Base-by-base conservation (phyloP, 306 rosid genomes). In the Begonia peltatifolia region DNA sequence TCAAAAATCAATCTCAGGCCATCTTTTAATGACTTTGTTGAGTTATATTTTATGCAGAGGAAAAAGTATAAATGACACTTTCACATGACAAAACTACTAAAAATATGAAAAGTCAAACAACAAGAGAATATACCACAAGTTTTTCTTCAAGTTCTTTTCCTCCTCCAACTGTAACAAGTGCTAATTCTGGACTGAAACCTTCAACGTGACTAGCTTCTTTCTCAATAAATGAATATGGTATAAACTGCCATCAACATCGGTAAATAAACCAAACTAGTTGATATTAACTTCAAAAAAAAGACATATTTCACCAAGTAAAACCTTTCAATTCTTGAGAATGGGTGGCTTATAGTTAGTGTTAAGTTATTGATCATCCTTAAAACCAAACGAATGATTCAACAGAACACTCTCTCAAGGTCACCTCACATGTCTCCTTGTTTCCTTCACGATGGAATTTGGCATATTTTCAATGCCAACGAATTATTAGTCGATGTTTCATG, bases 111-210 rank as follows among this genome's bases (percentile, higher is more conserved):
- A 9, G 15, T 4, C 18, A 3, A 3, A 53, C 57, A 62, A 51
- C 11, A 50, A 54, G 48, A 44, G 63, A 52, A 59, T 74, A 25
- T 70, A 90, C 97, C 87, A 80, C 99, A 61, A 90, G 95, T 50
- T 86, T 90, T 71, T 90, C 99, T 76, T 90, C 99, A 63, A 90
- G 94, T 66, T 90, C 95, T 73, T 90, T 83, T 70, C 97, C 97
- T 60, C 97, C 95, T 42, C 97, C 97, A 44, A 90, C 69, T 14
- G 97, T 90, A 63, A 90, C 97, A 12, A 83, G 50, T 1, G 99
- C 99, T 59, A 86, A 66, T 70, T 86, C 99, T 0, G 95, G 95
- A 79, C 95, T 90, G 60, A 90, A 90, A 44, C 97, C 97, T 67
- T 90, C 92, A 57, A 90, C 92, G 38, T 90, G 97, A 68, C 95